Conservation (phyloP, 2,329 filamentous ascomycete genomes). For the Aspergillus luchuensis region DNA sequence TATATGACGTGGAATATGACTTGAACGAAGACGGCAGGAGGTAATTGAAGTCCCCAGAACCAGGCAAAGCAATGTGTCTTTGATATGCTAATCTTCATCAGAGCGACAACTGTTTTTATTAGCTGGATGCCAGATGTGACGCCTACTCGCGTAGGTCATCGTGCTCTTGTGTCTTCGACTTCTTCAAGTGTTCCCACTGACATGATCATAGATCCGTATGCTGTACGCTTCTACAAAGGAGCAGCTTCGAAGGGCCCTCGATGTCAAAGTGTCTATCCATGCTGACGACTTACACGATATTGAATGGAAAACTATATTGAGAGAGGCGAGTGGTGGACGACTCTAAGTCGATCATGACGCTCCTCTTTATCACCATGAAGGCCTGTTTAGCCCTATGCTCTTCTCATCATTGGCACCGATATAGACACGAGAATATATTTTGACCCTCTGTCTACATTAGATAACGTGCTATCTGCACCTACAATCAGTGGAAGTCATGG, state of each 20-base stretch:
- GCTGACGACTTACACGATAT: conserved; percentile 12
- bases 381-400: too few relatives aligned
- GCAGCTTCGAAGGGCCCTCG: conserved; percentile 12
- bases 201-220: conserved; percentile 13
- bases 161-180: not conserved
- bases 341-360: not conserved
- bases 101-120: conserved; percentile 14
- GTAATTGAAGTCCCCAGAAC: not conserved
- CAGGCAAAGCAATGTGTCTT: not conserved
- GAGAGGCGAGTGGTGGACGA: conserved; percentile 12
- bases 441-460: too few relatives aligned
- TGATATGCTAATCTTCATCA: not conserved
- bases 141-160: conserved; percentile 6
- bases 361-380: too few relatives aligned
- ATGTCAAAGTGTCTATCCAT: conserved; percentile 19
- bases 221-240: conserved; percentile 19
- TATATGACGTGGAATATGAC: conserved; percentile 23
- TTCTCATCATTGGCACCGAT: too few relatives aligned
- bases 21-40: conserved; percentile 13
- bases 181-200: not conserved
- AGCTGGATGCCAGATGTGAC: conserved; percentile 18
- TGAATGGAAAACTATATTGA: conserved; percentile 17
- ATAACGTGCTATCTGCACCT: too few relatives aligned
- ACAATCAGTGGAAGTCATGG: too few relatives aligned
- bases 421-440: too few relatives aligned